Percentiles rank a stretch among this genome's conserved stretches.
phyloP scores from a whole-genome alignment of 176 grass and related monocot species.

The Musa itinerans region DNA sequence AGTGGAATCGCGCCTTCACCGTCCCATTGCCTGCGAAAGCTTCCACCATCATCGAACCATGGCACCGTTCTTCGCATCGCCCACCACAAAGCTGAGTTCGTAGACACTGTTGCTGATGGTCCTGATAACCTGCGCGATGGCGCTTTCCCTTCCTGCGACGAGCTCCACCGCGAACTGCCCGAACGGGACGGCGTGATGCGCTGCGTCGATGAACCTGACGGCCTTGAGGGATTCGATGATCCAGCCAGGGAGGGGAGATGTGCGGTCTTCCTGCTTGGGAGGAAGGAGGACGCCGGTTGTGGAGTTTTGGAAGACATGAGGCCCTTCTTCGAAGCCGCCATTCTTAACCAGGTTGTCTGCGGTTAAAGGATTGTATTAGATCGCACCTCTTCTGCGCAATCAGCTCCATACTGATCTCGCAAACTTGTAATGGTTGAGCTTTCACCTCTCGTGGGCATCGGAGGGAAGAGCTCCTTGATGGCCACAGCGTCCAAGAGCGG shows the following conservation, averaged over 20 bases:
- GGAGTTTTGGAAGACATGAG: conserved; percentile 75
- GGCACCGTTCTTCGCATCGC: conserved; percentile 79
- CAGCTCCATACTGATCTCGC: too few relatives aligned
- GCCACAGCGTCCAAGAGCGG: conserved; percentile 82
- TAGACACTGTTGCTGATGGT: conserved; percentile 52
- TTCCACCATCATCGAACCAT: conserved; percentile 80
- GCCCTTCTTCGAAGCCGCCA: conserved; percentile 30
- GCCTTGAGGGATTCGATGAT: conserved; percentile 99
- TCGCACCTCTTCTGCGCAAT: too few relatives aligned
- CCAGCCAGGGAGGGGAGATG: conserved; percentile 82
- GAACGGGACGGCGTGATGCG: conserved; percentile 55
- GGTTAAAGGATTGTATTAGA: not conserved
- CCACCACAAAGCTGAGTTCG: conserved; percentile 73
- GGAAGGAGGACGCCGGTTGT: conserved; percentile 21
- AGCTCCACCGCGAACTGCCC: conserved; percentile 87
- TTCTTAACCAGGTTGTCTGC: conserved; percentile 95
- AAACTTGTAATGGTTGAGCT: too few relatives aligned
- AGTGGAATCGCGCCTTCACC: conserved; percentile 65
- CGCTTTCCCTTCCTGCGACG: conserved; percentile 80
- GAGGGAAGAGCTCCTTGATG: conserved; percentile 75
- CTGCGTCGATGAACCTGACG: conserved; percentile 77
- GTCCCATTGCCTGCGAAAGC: conserved; percentile 81
- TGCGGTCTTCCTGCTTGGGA: conserved; percentile 63
- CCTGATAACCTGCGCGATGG: conserved; percentile 91
- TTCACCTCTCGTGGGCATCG: conserved; percentile 68